Base-by-base conservation (phyloP, 176 grass and related monocot species). In the Oryza coarctata region DNA sequence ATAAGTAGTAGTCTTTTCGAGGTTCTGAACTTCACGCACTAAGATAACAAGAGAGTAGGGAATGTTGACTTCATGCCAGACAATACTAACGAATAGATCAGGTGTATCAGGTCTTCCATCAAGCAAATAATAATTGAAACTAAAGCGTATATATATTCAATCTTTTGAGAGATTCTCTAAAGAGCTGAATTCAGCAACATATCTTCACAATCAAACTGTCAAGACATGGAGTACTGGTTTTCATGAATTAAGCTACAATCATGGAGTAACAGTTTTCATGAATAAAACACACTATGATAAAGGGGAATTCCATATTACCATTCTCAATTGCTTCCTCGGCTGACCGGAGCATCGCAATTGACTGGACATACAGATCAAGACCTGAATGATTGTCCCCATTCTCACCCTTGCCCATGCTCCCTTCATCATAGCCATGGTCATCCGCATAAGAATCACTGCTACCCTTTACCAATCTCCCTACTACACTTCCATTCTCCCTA, bases 241-340 rank as follows among this genome's bases (percentile, higher is more conserved):
- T 77, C 1, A 9, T 9, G 38, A 49, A 80, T 71, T 50, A 86
- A 49, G 44, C n/a, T n/a, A n/a, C n/a, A n/a, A n/a, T n/a, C 34
- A 63, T 68, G 14, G 38, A 68, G 27, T 30, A 70, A 52, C 29
- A 7, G 13, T 33, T 75, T 61, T 77, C 1, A 9, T 9, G 38
- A 49, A 80, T 71, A 40, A 86, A 49, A 34, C n/a, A 86, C 38
- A 28, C 44, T 74, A 34, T 67, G 75, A 20, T 44, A 68, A 50
- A 67, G 8, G 61, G 85, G 29, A 22, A 40, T 81, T 9, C 12
- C 39, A 80, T 3, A 18, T 66, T 95, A 99, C 97, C 97, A 80
- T 87, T 94, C 94, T 94, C 93, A 77, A 99, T 87, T 30, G 85
- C 87, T 84, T 96, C 91, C 68, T 99, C 85, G 40, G 89, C 74